Conservation (phyloP, 371 early-diverging fungal genomes). For the Vittaforma corneae region DNA sequence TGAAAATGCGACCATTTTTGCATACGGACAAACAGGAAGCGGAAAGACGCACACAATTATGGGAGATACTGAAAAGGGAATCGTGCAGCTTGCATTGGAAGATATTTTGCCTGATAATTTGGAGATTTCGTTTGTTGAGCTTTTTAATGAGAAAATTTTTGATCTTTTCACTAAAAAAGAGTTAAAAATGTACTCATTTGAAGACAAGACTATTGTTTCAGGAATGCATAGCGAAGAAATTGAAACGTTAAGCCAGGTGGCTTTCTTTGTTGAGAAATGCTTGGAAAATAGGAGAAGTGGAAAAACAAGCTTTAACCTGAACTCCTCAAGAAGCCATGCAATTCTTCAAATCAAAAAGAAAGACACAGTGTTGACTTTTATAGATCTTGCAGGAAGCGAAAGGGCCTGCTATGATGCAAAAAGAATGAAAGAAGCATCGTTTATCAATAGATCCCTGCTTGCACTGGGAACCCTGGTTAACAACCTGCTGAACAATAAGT, state of each 20-base stretch:
- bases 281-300: constrained; percentile 70
- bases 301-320: constrained; percentile 71
- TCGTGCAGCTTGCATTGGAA: constrained; percentile 21
- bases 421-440: constrained; percentile 59
- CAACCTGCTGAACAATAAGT: constrained; percentile 59
- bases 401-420: constrained; percentile 43
- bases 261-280: constrained; percentile 66
- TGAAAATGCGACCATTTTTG: constrained; percentile 49
- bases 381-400: constrained; percentile 58
- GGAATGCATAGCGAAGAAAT: constrained; percentile 58
- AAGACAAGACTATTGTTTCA: constrained; percentile 26
- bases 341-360: constrained; percentile 70
- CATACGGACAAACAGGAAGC: constrained; percentile 58
- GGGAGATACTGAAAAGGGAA: constrained; percentile 41
- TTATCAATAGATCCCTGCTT: constrained; percentile 61
- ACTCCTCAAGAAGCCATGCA: constrained; percentile 74
- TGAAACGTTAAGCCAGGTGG: constrained; percentile 67
- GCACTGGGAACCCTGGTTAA: constrained; percentile 57
- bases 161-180: constrained; percentile 62
- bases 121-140: constrained; percentile 81
- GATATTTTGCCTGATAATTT: constrained; percentile 47
- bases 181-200: constrained; percentile 39
- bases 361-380: constrained; percentile 60
- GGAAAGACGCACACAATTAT: constrained; percentile 59
- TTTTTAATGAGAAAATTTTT: constrained; percentile 73